These are phyloP conservation scores for Otatea glauca DNA, from an alignment of 176 grass and related monocot species.

Conservation along the genomic window DNA sequence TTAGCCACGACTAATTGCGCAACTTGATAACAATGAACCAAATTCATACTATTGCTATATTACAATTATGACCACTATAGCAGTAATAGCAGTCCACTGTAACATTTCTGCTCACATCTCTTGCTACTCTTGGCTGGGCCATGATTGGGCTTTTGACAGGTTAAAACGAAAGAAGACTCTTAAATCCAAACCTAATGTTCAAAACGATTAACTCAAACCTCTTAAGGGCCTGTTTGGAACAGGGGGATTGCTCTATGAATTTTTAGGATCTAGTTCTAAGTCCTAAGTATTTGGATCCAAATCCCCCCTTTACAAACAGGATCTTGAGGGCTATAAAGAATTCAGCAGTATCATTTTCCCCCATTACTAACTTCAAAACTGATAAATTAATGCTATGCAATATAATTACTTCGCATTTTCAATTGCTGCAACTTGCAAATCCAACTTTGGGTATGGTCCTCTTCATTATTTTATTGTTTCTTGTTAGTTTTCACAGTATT, in stretches of 20 bases:
- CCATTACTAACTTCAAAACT: neutral
- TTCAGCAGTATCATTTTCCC: neutral
- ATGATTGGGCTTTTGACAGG: neutral
- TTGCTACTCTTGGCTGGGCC: neutral
- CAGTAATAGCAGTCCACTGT: neutral
- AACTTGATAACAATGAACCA: neutral
- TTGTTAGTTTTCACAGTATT: slow-evolving; percentile 25
- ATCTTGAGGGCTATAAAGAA: neutral
- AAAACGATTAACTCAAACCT: slow-evolving; percentile 21
- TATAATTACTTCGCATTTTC: slow-evolving; percentile 6
- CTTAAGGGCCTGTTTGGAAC: neutral
- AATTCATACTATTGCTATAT: neutral
- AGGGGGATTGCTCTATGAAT: neutral
- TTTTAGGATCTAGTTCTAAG: neutral
- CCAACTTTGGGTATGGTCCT: slow-evolving; percentile 19
- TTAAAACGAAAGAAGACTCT: neutral
- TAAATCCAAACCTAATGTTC: slow-evolving; percentile 3
- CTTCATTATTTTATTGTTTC: neutral
- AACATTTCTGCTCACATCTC: neutral
- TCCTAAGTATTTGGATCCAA: neutral
- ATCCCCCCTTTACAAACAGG: no score
- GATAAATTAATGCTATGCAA: slow-evolving; percentile 8
- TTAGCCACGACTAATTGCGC: no score
- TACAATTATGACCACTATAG: neutral
- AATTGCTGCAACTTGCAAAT: slow-evolving; percentile 4